These are phyloP conservation scores for Hymenoscyphus infarciens DNA, from an alignment of 2,329 filamentous ascomycete genomes.

Conservation along the genomic window DNA sequence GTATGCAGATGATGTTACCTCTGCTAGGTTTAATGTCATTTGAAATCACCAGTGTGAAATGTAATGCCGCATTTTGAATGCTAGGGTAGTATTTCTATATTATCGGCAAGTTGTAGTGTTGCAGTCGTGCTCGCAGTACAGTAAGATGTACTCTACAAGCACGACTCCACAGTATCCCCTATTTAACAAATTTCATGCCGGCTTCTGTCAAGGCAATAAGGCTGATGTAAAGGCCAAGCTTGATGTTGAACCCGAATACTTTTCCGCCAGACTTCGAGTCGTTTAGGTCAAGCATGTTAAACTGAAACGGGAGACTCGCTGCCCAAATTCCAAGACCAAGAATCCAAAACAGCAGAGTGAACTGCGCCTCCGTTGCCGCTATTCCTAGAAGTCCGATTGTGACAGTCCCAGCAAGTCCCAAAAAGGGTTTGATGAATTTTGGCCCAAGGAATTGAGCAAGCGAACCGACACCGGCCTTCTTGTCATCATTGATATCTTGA, in stretches of 20 bases:
- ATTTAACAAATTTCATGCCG: background rate
- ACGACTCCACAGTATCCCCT: background rate
- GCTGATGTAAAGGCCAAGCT: constrained; percentile 8
- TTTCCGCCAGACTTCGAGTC: constrained; percentile 5
- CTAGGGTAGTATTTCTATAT: background rate
- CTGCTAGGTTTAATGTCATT: background rate
- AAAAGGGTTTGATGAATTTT: background rate
- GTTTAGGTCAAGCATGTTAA: background rate
- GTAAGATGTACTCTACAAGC: background rate
- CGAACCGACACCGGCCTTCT: constrained; percentile 6
- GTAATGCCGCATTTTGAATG: background rate
- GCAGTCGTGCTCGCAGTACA: no score
- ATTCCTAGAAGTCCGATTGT: constrained; percentile 1
- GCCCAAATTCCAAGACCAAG: constrained; percentile 9
- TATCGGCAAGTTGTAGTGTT: background rate
- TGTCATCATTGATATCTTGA: constrained; percentile 8
- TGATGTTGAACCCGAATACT: constrained; percentile 5
- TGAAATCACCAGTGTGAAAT: background rate
- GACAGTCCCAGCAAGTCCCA: background rate
- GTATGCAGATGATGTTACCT: background rate
- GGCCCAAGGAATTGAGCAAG: constrained; percentile 7
- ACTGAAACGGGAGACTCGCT: constrained; percentile 3
- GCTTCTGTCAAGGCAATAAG: constrained; percentile 1
- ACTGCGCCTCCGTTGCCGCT: background rate
- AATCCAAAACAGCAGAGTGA: constrained; percentile 7